Percentiles rank a stretch among this genome's conserved stretches.
Conservation (phyloP, 2,329 filamentous ascomycete genomes). For the Corynespora cassiicola region DNA sequence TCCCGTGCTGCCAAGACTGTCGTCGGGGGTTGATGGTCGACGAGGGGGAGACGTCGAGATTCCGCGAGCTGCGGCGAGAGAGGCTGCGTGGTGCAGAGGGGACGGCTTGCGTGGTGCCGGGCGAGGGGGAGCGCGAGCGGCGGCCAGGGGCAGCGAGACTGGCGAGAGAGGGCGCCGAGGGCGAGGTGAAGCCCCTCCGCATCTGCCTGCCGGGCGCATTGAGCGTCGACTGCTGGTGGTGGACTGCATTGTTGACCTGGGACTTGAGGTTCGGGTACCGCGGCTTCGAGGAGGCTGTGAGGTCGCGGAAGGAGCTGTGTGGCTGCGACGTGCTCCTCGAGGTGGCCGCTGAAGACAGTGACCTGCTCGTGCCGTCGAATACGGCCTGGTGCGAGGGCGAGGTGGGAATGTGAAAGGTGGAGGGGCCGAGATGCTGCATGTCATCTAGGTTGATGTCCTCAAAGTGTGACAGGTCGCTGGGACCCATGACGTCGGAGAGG, state of each 20-base stretch:
- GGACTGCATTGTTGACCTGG: slow-evolving; percentile 44
- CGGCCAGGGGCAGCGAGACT: slow-evolving; percentile 38
- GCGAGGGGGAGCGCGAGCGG: slow-evolving; percentile 45
- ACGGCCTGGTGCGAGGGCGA: slow-evolving; percentile 36
- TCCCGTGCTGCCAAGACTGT: slow-evolving; percentile 69
- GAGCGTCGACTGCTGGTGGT: slow-evolving; percentile 44
- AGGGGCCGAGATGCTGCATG: slow-evolving; percentile 56
- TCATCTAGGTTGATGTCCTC: slow-evolving; percentile 91
- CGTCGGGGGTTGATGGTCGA: slow-evolving; percentile 47
- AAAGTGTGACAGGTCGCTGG: slow-evolving; percentile 80
- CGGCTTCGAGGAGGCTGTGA: slow-evolving; percentile 44
- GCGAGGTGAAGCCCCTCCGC: slow-evolving; percentile 50
- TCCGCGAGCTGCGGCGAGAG: slow-evolving; percentile 40
- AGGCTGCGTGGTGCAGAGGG: slow-evolving; percentile 36
- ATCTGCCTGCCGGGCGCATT: slow-evolving; percentile 46
- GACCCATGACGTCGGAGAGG: slow-evolving; percentile 66
- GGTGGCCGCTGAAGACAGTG: slow-evolving; percentile 16
- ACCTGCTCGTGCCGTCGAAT: slow-evolving; percentile 33
- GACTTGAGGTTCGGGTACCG: slow-evolving; percentile 50
- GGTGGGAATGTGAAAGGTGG: slow-evolving; percentile 53
- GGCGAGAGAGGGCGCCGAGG: slow-evolving; percentile 41
- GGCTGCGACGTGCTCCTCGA: slow-evolving; percentile 19
- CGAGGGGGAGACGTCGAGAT: slow-evolving; percentile 37
- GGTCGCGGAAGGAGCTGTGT: slow-evolving; percentile 43
- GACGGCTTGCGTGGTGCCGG: slow-evolving; percentile 33